Percentiles rank a stretch among this genome's conserved stretches.
Evolutionary conservation across 75 land plant genomes (phyloP).

Genomic region (Adiantum capillusveneris): DNA sequence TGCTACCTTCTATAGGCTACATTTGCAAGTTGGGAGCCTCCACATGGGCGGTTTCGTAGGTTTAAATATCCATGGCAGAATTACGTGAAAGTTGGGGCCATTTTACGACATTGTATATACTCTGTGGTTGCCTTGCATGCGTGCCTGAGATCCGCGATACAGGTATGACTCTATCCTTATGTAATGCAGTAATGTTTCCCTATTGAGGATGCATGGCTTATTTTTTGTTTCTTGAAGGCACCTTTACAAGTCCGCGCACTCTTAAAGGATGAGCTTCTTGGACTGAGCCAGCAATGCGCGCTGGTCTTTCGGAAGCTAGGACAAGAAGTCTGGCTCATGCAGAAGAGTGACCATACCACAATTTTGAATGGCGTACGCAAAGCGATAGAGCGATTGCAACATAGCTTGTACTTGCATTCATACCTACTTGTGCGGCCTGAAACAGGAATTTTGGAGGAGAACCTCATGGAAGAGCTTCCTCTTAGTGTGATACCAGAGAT

Average conservation of each 20-base stretch:
- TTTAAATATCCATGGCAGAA: conserved; percentile 12
- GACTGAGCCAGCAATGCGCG: conserved; percentile 39
- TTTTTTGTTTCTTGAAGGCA: conserved; percentile 24
- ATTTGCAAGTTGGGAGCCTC: conserved; percentile 21
- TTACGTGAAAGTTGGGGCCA: conserved; percentile 8
- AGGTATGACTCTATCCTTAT: not conserved
- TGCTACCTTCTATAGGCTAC: not conserved
- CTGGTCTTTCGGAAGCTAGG: conserved; percentile 43
- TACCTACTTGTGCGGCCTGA: conserved; percentile 22
- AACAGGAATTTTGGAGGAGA: not conserved
- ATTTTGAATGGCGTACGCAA: conserved; percentile 33
- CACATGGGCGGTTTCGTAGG: conserved; percentile 10
- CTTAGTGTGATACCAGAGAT: not conserved
- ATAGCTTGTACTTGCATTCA: conserved; percentile 35
- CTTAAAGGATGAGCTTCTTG: conserved; percentile 46
- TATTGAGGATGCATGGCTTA: too few relatives aligned
- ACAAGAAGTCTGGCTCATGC: conserved; percentile 39
- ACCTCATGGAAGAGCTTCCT: not conserved
- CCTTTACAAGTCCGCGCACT: conserved; percentile 30
- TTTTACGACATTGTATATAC: conserved; percentile 12
- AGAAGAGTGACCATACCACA: conserved; percentile 11
- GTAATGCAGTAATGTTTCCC: too few relatives aligned
- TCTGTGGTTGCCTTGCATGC: conserved; percentile 8
- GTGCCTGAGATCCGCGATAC: conserved; percentile 11
- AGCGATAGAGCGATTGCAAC: conserved; percentile 34